Evolutionary conservation across 805 yeast genomes (phyloP).

Genomic region (Lachancea fermentati): DNA sequence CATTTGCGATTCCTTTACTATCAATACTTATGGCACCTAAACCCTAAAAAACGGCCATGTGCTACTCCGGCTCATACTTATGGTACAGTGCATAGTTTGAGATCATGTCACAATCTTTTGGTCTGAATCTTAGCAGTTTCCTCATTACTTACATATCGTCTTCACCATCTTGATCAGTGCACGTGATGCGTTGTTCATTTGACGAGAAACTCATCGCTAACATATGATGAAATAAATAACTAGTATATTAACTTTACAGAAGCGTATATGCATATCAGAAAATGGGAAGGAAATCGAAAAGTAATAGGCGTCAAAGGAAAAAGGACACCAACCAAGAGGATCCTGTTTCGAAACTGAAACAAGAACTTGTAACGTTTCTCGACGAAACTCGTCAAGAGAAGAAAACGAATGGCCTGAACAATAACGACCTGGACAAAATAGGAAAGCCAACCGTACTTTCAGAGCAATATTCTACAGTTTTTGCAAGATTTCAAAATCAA

Average conservation of each 20-base stretch:
- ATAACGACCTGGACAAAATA: not conserved
- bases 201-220: too few species aligned
- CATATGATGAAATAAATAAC: too few species aligned
- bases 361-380: constrained; percentile 1
- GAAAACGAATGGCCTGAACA: not conserved
- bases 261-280: not conserved
- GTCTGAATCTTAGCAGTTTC: too few species aligned
- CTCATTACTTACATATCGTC: too few species aligned
- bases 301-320: constrained; percentile 4
- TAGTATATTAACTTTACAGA: too few species aligned
- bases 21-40: not conserved
- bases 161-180: too few species aligned
- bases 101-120: too few species aligned
- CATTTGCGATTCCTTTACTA: too few species aligned
- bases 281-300: constrained; percentile 7
- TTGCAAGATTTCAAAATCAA: constrained; percentile 33
- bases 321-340: not conserved
- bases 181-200: too few species aligned
- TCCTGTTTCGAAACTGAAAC: not conserved
- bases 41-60: not conserved
- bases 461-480: constrained; percentile 32
- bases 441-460: not conserved
- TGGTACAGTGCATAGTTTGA: too few species aligned
- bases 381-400: constrained; percentile 3
- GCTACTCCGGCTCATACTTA: too few species aligned